phyloP scores from a whole-genome alignment of 2,329 filamentous ascomycete species.

The Helicocarpus griseus region DNA sequence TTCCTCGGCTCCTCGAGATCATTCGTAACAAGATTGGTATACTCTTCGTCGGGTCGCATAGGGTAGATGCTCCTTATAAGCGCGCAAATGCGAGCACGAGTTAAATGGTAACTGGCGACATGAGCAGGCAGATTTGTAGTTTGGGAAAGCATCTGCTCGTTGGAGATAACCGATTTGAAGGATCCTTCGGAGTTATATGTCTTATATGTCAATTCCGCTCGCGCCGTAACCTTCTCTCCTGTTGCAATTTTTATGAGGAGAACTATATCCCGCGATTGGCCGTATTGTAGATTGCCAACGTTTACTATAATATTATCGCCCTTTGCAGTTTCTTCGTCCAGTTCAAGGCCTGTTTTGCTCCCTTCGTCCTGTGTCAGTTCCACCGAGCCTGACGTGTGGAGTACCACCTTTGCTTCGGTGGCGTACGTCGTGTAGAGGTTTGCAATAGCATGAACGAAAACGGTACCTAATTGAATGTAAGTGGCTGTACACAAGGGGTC shows the following conservation, averaged over 20 bases:
- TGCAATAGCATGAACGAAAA: constrained; percentile 53
- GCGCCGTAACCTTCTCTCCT: constrained; percentile 20
- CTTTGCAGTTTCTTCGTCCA: constrained; percentile 28
- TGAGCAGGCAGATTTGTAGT: constrained; percentile 1
- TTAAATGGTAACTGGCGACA: constrained; percentile 41
- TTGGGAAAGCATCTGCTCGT: neutral
- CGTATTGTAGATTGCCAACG: constrained; percentile 47
- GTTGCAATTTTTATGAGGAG: constrained; percentile 25
- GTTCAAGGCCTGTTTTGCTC: constrained; percentile 17
- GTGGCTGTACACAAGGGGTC: neutral
- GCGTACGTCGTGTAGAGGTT: constrained; percentile 53
- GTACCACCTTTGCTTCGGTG: constrained; percentile 34
- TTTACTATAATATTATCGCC: constrained; percentile 15
- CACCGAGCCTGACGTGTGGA: constrained; percentile 22
- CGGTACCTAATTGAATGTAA: constrained; percentile 32
- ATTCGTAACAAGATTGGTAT: constrained; percentile 14
- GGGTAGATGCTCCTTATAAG: constrained; percentile 41
- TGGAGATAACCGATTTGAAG: constrained; percentile 2
- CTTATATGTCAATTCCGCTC: constrained; percentile 14
- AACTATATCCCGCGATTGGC: constrained; percentile 50
- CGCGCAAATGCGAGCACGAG: constrained; percentile 41
- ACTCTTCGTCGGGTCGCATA: constrained; percentile 29
- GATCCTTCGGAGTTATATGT: constrained; percentile 12
- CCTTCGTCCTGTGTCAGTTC: constrained; percentile 16
- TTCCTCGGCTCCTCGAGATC: constrained; percentile 6